These are phyloP conservation scores for Rostrohypoxylon terebratum DNA, from an alignment of 495 filamentous ascomycete species.

Conservation along the genomic window DNA sequence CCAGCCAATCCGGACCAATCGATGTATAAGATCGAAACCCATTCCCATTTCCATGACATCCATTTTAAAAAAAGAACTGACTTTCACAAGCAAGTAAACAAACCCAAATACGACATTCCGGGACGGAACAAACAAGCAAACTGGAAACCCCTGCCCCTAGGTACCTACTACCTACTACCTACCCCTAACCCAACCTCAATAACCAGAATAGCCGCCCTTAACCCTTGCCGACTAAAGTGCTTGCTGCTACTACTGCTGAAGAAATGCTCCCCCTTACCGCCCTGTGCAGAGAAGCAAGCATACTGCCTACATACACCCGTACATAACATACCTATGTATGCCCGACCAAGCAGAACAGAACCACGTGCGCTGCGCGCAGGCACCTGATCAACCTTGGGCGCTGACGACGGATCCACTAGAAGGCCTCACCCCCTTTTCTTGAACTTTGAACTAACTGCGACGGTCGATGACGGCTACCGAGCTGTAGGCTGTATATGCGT, in stretches of 20 bases:
- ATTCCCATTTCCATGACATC: background rate
- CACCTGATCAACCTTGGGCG: conserved; percentile 44
- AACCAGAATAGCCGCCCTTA: conserved; percentile 45
- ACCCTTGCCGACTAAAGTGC: conserved; percentile 14
- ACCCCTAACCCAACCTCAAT: conserved; percentile 29
- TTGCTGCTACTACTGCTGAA: background rate
- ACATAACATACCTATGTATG: conserved; percentile 35
- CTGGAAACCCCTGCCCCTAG: conserved; percentile 1
- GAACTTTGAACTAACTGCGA: background rate
- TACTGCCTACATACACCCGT: background rate
- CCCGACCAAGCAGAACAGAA: conserved; percentile 30
- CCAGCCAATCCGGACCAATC: background rate
- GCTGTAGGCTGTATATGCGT: background rate
- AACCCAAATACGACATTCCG: conserved; percentile 13
- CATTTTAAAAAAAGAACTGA: background rate
- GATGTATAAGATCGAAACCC: background rate
- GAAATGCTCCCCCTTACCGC: conserved; percentile 22
- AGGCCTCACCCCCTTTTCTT: conserved; percentile 16
- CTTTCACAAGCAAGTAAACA: conserved; percentile 9
- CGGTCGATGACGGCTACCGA: background rate
- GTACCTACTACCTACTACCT: background rate
- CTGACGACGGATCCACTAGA: conserved; percentile 33
- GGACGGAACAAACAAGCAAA: conserved; percentile 5
- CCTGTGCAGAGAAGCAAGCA: conserved; percentile 22
- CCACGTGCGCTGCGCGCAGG: conserved; percentile 34